Percentiles rank a stretch among this genome's conserved stretches.
phyloP scores from a whole-genome alignment of 2,329 filamentous ascomycete genomes.

The Neofusicoccum ribis region DNA sequence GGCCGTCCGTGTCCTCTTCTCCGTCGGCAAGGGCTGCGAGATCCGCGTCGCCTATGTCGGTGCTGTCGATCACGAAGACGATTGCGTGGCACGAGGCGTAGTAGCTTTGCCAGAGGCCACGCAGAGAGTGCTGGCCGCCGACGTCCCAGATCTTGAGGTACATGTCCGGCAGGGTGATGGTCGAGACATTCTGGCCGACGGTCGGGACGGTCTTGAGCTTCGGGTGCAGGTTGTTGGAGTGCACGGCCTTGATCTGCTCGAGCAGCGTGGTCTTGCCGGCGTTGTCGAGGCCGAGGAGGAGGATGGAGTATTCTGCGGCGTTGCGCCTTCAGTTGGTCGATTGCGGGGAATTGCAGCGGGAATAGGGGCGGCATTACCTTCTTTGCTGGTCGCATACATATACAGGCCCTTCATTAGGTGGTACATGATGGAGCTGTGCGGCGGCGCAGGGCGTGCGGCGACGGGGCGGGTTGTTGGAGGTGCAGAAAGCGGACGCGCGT shows the following conservation, averaged over 20 bases:
- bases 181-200: slow-evolving; percentile 94
- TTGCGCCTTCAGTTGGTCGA: neutral
- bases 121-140: slow-evolving; percentile 85
- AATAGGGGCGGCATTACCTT: slow-evolving; percentile 54
- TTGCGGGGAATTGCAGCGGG: slow-evolving; percentile 9
- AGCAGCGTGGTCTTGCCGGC: slow-evolving; percentile 98
- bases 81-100: slow-evolving; percentile 94
- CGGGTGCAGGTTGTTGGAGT: slow-evolving; percentile 67
- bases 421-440: slow-evolving; percentile 65
- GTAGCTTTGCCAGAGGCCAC: slow-evolving; percentile 93
- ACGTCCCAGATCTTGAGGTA: slow-evolving; percentile 99
- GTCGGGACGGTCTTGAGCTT: slow-evolving; percentile 86
- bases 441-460: neutral
- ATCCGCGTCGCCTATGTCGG: slow-evolving; percentile 83
- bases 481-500: neutral
- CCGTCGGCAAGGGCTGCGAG: slow-evolving; percentile 52
- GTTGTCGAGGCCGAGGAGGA: slow-evolving; percentile 95
- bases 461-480: neutral
- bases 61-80: slow-evolving; percentile 95
- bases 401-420: slow-evolving; percentile 95
- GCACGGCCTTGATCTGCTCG: slow-evolving; percentile 91
- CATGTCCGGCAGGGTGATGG: slow-evolving; percentile 87
- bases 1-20: slow-evolving; percentile 43
- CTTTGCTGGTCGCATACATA: slow-evolving; percentile 93
- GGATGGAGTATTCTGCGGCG: slow-evolving; percentile 83